phyloP scores from a whole-genome alignment of 2,329 filamentous ascomycete genomes.

The Gliomastix tumulicola region DNA sequence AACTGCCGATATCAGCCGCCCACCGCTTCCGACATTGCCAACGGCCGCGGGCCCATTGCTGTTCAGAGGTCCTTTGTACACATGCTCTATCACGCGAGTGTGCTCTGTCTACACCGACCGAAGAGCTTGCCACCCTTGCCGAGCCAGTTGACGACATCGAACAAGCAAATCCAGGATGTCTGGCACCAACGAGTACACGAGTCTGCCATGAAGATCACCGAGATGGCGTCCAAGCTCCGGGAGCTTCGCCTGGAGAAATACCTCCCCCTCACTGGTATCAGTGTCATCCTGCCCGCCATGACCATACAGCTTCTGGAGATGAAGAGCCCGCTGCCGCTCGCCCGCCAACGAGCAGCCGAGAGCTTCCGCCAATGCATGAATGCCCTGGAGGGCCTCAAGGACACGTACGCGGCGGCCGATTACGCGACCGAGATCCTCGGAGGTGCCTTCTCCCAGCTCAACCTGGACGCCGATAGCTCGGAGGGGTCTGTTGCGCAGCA shows the following conservation, averaged over 20 bases:
- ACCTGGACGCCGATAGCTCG: neutral
- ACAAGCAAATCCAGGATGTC: slow-evolving; percentile 69
- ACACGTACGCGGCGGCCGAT: slow-evolving; percentile 90
- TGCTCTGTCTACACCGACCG: slow-evolving; percentile 87
- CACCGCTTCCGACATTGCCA: slow-evolving; percentile 46
- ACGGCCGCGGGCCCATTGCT: slow-evolving; percentile 52
- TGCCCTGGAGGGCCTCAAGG: slow-evolving; percentile 78
- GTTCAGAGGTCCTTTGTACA: slow-evolving; percentile 79
- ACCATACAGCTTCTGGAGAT: slow-evolving; percentile 94
- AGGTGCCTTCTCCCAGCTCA: too few species aligned
- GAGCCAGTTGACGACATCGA: slow-evolving; percentile 39
- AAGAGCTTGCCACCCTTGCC: slow-evolving; percentile 77
- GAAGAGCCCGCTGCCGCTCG: slow-evolving; percentile 67
- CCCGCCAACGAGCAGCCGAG: slow-evolving; percentile 64
- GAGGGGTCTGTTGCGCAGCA: too few species aligned
- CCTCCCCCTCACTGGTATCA: slow-evolving; percentile 83
- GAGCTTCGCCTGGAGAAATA: slow-evolving; percentile 66
- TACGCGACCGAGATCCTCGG: slow-evolving; percentile 92
- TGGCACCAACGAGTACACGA: slow-evolving; percentile 78
- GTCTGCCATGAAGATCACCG: slow-evolving; percentile 78
- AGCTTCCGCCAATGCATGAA: slow-evolving; percentile 90
- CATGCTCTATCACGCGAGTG: slow-evolving; percentile 88
- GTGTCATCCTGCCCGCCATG: slow-evolving; percentile 83
- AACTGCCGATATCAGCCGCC: slow-evolving; percentile 62
- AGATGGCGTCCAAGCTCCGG: slow-evolving; percentile 72